These are phyloP conservation scores for Coemansia sp. DNA, from an alignment of 192 early-diverging fungal genomes.

Conservation along the genomic window DNA sequence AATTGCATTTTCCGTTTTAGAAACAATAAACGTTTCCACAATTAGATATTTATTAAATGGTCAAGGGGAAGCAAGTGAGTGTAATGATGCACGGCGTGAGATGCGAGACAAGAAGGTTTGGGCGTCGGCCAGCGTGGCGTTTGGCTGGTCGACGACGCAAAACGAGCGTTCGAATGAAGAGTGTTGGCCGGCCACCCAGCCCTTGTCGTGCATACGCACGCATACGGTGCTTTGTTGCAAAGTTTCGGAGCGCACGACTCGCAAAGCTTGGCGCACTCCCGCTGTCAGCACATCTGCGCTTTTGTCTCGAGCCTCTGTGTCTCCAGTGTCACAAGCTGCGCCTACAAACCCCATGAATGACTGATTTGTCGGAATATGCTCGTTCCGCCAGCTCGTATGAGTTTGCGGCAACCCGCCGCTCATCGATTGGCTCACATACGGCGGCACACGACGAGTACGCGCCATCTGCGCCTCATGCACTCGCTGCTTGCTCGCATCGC, in stretches of 20 bases:
- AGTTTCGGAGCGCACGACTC: no score
- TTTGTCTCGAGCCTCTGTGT: no score
- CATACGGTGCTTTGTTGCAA: constrained; percentile 12
- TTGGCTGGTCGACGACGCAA: constrained; percentile 49
- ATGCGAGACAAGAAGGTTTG: constrained; percentile 26
- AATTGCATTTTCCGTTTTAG: background rate
- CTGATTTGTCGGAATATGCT: no score
- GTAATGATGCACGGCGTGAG: constrained; percentile 3
- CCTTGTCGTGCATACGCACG: constrained; percentile 52
- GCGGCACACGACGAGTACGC: constrained; percentile 26
- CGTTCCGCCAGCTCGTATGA: constrained; percentile 17
- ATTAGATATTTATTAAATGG: background rate
- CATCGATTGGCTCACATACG: constrained; percentile 18
- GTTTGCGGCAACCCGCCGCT: constrained; percentile 3
- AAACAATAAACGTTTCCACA: background rate
- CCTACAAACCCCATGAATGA: no score
- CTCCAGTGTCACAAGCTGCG: no score
- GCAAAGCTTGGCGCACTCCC: no score
- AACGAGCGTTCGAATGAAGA: background rate
- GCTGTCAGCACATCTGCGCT: no score
- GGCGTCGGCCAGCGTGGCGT: constrained; percentile 49
- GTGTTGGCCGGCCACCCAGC: constrained; percentile 37
- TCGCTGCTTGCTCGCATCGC: constrained; percentile 11
- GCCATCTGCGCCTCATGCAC: constrained; percentile 17
- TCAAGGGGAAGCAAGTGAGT: background rate